Evolutionary conservation across 2,329 filamentous ascomycete species (phyloP).

Genomic region (Cladophialophora carrionii): DNA sequence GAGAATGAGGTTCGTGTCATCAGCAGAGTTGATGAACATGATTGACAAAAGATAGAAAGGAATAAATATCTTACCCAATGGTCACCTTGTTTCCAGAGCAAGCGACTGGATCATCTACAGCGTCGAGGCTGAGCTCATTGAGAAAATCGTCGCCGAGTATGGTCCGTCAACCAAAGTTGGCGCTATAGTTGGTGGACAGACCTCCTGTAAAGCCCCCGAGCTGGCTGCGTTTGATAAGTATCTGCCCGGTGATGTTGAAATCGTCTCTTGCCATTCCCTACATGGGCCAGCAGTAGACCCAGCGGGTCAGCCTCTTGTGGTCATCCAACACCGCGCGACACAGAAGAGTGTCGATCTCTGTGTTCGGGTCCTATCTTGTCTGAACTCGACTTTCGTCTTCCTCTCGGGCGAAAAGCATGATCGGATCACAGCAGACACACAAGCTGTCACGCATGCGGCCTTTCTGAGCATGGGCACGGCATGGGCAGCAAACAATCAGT

Average conservation of each 20-base stretch:
- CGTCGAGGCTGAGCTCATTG: slow-evolving; percentile 91
- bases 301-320: slow-evolving; percentile 81
- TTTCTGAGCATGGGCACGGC: slow-evolving; percentile 98
- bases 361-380: slow-evolving; percentile 77
- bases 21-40: slow-evolving; percentile 45
- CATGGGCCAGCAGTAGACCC: slow-evolving; percentile 91
- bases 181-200: slow-evolving; percentile 95
- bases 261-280: slow-evolving; percentile 93
- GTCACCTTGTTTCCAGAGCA: slow-evolving; percentile 89
- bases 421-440: slow-evolving; percentile 95
- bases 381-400: slow-evolving; percentile 83
- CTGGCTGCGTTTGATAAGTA: slow-evolving; percentile 90
- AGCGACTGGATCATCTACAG: slow-evolving; percentile 99
- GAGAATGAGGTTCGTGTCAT: slow-evolving; percentile 74
- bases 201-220: slow-evolving; percentile 96
- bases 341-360: slow-evolving; percentile 76
- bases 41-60: slow-evolving; percentile 65
- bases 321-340: slow-evolving; percentile 90
- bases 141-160: slow-evolving; percentile 81
- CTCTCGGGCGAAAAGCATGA: slow-evolving; percentile 88
- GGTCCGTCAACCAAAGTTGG: slow-evolving; percentile 93
- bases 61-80: slow-evolving; percentile 88
- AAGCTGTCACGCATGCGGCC: slow-evolving; percentile 95
- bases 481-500: slow-evolving; percentile 93
- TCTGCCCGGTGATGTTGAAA: slow-evolving; percentile 84